Evolutionary conservation across 1,139 yeast species (phyloP), one percentile per base, ranked within the genome.

Genomic region (Scheffersomyces parashehatae): DNA sequence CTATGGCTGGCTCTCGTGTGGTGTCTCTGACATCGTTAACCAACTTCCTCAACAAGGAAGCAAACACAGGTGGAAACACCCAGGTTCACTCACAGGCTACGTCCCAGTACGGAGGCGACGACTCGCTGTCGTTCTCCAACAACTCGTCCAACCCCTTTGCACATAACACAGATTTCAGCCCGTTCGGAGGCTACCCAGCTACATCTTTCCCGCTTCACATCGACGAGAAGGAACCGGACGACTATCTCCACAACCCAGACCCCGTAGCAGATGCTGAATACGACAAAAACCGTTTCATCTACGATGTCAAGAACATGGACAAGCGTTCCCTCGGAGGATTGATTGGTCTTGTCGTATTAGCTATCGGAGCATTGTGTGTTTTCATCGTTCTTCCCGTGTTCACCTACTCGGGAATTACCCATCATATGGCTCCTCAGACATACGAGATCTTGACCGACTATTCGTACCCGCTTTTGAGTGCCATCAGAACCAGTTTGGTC

Each of bases 101-200:
- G 38, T 36, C 28, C 33, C 24, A 35, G 20, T 37, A 40, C 28
- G 32, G 36, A n/a, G 16, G 32, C 9, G 26, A 16, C 5, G 36
- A 38, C 32, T 35, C 40, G n/a, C 30, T 24, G 7, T 36, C 45
- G 7, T 38, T 43, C 7, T 33, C 42, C n/a, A 28, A 31, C 29
- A 37, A 39, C 29, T 53, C 57, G 10, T 15, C 38, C 29, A 43
- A 47, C 33, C 53, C 38, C n/a, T 49, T 42, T 47, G 41, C 43
- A 4, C 42, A 37, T 28, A 43, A 48, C 20, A 51, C 65, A 3
- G 75, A 70, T 45, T 73, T 83, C 53, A 82, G 90, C 41, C 97
- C 97, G 2, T 90, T 90, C 70, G 97, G 97, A 43, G 97, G 97
- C 9, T 90, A 88, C 62, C 97, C 97, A 2, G 93, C 96, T 4